Base-by-base conservation (phyloP, 805 yeast genomes). In the Nakazawaea pomicola region DNA sequence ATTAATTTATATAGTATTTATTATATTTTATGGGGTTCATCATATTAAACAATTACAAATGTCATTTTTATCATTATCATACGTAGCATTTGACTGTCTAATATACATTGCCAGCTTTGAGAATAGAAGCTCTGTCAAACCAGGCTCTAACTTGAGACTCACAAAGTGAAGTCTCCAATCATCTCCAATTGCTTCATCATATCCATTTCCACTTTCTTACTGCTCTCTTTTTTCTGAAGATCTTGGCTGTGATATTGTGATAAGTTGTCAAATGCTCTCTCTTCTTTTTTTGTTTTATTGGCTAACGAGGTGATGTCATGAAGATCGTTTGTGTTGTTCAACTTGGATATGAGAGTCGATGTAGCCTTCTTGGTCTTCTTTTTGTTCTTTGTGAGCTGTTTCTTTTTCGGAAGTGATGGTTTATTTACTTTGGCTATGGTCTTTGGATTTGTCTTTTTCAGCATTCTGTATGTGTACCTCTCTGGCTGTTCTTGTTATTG, bases 111-210 rank as follows among this genome's bases (percentile, higher is more conserved):
- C n/a, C n/a, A n/a, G n/a, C n/a, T n/a, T n/a, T n/a, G n/a, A n/a
- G n/a, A n/a, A n/a, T n/a, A n/a, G n/a, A n/a, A n/a, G n/a, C n/a
- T n/a, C n/a, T n/a, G n/a, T n/a, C n/a, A n/a, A n/a, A n/a, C n/a
- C n/a, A n/a, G n/a, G n/a, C n/a, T 23, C 10, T 23, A 23, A 8
- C 25, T 7, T 28, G 16, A 15, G 3, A 19, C 19, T 30, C 18
- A 59, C 23, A 67, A 52, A 21, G 54, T 68, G 57, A 74, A 64
- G 4, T 67, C 76, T 15, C 70, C 65, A 16, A 75, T 60, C 49
- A 73, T 46, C 43, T 74, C 78, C 45, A 75, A 48, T 52, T 75
- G 80, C 35, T 55, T 55, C 14, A 64, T 57, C 25, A 75, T 47
- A 38, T 72, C 78, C 29, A 54, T 50, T n/a, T 69, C 68, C 4